Evolutionary conservation across 805 yeast species (phyloP), one percentile per base, ranked within the genome.

Genomic region (Ogataea saltuana): DNA sequence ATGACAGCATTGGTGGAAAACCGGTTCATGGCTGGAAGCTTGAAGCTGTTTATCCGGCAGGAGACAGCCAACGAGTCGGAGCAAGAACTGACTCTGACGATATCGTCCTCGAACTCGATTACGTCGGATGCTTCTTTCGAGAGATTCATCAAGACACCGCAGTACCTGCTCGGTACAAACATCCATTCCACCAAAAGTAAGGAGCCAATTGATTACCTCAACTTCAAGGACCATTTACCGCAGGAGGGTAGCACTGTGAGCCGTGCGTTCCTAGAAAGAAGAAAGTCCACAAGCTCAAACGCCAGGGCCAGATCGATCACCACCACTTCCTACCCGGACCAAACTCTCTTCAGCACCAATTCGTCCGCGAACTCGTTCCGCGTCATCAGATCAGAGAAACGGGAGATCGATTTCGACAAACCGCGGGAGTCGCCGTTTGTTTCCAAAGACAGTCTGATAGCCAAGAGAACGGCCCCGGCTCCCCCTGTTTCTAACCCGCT

Each of bases 341-440:
- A 19, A n/a, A n/a, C 21, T 10, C 23, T 33, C 18, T 10, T 40
- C 7, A 44, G 39, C 18, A 39, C 54, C 3, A 49, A 42, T 3
- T 42, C 44, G 4, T 42, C 49, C 4, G 43, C 31, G 10, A 53
- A 75, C 31, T 69, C 88, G 0, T 87, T 88, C 59, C 72, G 83
- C 45, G 82, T 88, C 1, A 74, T 88, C 7, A 66, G 90, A 23
- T 76, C 78, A 18, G 79, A 76, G n/a, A 78, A 75, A 11, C 69
- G 75, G 25, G 95, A 85, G 55, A 87, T 87, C 47, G 89, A 89
- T 61, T 88, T 88, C 58, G 93, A 88, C 54, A 80, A 84, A 53
- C 71, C 88, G 39, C 67, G 96, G 33, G 80, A 78, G 34, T 83
- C 95, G 0, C 95, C 96, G 1, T 85, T 76, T 55, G 64, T 73